phyloP scores from a whole-genome alignment of 2,329 filamentous ascomycete species.

The Hypoxylon sp. region DNA sequence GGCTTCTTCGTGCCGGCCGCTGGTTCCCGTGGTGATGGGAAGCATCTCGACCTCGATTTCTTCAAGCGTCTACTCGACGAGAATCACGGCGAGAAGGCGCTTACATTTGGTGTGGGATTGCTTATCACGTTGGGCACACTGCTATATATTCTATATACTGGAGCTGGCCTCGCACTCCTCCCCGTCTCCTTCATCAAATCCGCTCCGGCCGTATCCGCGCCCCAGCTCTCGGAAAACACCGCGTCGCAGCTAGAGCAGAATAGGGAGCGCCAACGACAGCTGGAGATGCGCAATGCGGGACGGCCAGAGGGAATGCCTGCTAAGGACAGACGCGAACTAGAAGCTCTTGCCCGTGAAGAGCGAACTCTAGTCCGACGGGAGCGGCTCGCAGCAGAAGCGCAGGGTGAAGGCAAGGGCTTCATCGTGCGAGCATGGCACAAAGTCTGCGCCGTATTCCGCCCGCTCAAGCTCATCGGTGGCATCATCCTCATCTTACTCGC shows the following conservation, averaged over 20 bases:
- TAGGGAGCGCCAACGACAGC: constrained; percentile 89
- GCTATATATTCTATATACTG: constrained; percentile 90
- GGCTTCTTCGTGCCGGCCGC: constrained; percentile 94
- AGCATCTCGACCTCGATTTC: constrained; percentile 86
- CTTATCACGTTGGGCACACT: constrained; percentile 88
- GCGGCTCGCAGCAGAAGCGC: constrained; percentile 84
- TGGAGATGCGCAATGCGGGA: constrained; percentile 86
- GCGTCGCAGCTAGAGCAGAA: constrained; percentile 87
- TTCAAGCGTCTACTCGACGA: constrained; percentile 87
- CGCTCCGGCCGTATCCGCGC: constrained; percentile 85
- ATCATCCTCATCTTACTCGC: constrained; percentile 81
- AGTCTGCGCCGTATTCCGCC: constrained; percentile 83
- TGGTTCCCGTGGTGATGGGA: constrained; percentile 72
- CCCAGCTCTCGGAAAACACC: constrained; percentile 81
- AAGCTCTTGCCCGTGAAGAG: constrained; percentile 88
- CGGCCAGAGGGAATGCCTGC: constrained; percentile 80
- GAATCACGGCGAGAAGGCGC: constrained; percentile 91
- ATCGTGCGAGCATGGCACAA: constrained; percentile 84
- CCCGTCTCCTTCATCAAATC: constrained; percentile 94
- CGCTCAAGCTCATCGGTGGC: constrained; percentile 88
- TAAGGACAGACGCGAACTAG: constrained; percentile 90
- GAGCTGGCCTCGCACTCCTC: constrained; percentile 86
- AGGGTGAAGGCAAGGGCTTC: constrained; percentile 80
- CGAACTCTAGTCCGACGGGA: constrained; percentile 91
- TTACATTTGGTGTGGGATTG: constrained; percentile 91